Evolutionary conservation across 225 moss, liverwort and hornwort genomes (phyloP).

Genomic region (Pseudoscleropodium purum): DNA sequence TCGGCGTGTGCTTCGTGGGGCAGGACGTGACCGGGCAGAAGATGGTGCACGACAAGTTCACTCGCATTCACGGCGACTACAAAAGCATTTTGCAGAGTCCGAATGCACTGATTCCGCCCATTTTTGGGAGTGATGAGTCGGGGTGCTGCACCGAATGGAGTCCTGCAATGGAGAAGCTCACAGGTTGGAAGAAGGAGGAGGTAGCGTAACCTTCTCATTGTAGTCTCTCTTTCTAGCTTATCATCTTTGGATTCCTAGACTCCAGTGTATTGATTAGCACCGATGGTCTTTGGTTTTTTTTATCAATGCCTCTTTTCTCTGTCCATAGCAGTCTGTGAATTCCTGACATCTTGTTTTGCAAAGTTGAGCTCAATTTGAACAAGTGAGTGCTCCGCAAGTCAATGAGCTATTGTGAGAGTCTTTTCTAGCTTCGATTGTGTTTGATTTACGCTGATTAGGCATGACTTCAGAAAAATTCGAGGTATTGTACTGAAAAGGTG

Average conservation of each 20-base stretch:
- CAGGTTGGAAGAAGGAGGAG: conserved; percentile 45
- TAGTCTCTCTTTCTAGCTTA: not conserved
- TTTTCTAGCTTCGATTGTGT: not conserved
- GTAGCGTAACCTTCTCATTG: not conserved
- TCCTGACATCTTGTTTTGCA: not conserved
- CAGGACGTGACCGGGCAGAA: conserved; percentile 51
- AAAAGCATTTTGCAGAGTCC: conserved; percentile 41
- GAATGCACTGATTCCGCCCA: conserved; percentile 41
- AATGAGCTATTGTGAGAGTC: not conserved
- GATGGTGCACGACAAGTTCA: conserved; percentile 39
- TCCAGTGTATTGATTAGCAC: not conserved
- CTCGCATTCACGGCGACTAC: conserved; percentile 50
- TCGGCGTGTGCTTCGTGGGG: conserved; percentile 51
- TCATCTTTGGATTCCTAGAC: not conserved
- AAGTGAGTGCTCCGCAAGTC: not conserved
- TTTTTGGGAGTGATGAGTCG: conserved; percentile 35
- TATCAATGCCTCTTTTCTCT: not conserved
- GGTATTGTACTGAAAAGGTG: not conserved
- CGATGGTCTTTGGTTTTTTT: not conserved
- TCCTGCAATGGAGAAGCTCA: conserved; percentile 42
- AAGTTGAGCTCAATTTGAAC: not conserved
- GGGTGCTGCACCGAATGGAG: conserved; percentile 46
- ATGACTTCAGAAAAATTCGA: not conserved
- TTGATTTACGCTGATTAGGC: not conserved
- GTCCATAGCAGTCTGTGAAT: not conserved